Evolutionary conservation across 108 stramenopile genomes (phyloP), one percentile per base, ranked within the genome.

Genomic region (Ochromonas danica): DNA sequence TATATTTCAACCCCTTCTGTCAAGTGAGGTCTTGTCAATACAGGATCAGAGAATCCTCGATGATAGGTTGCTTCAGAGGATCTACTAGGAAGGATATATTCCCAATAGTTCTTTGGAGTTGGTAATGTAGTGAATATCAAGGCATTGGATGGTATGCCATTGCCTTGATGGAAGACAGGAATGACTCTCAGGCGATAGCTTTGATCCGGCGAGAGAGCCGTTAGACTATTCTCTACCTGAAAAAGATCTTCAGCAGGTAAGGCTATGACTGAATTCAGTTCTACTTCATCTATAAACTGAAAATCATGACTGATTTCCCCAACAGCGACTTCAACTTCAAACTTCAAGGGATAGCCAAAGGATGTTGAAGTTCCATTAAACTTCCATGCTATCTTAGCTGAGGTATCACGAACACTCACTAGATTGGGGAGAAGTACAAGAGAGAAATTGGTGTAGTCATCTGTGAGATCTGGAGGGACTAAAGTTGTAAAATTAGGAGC

Each of bases 1-100:
- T 17, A 40, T 22, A 70, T 22, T 40, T 70, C 67, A 40, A 70
- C 67, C 67, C 67, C 67, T 40, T 40, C 67, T 10, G 14, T 31
- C 22, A 70, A 70, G 10, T 17, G 22, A 70, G 67, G 67, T 40
- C 67, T 38, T 40, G 67, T 40, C 14, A 10, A 17, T 17, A 70
- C 10, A 14, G 67, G 67, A 10, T 10, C 10, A 14, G 14, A 10
- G 36, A 70, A 40, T 70, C 67, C 67, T 40, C 67, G 67, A 38
- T 31, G 17, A 70, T 17, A 40, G 17, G 67, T 31, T 17, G 10
- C 14, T 40, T 40, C 33, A 31, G 67, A 38, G 14, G 36, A 31
- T 40, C 67, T 14, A 10, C 40, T 38, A 10, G 39, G 39, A 70
- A 70, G 39, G 33, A 70, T 40, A 31, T 14, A 10, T 40, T 70